Conservation (phyloP, 2,329 filamentous ascomycete species). For the Penicillium sp. region DNA sequence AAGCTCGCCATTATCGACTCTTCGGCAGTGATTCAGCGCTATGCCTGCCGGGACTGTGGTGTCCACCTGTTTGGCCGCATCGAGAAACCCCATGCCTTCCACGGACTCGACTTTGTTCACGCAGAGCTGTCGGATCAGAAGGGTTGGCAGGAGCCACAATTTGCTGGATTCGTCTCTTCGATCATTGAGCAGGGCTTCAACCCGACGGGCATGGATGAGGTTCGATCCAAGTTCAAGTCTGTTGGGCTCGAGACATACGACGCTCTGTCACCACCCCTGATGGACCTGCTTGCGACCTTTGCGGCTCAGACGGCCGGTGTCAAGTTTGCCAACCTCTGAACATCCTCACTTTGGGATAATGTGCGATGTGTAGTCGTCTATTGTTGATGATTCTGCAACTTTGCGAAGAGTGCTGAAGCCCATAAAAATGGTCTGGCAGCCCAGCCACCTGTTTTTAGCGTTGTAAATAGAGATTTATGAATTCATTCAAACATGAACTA, state of each 20-base stretch:
- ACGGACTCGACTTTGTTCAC: slow-evolving; percentile 71
- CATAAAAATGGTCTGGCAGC: no score
- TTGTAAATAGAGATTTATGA: not conserved
- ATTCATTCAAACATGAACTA: not conserved
- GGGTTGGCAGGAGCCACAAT: slow-evolving; percentile 74
- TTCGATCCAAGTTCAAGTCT: slow-evolving; percentile 57
- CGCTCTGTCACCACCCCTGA: slow-evolving; percentile 62
- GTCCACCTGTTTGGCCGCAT: slow-evolving; percentile 68
- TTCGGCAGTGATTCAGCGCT: slow-evolving; percentile 61
- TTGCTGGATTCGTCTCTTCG: slow-evolving; percentile 68
- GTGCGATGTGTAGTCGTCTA: not conserved
- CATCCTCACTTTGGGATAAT: no score
- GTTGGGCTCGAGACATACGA: slow-evolving; percentile 67
- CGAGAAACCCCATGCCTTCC: slow-evolving; percentile 66
- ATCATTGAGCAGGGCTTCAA: slow-evolving; percentile 70
- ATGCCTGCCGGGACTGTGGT: slow-evolving; percentile 65
- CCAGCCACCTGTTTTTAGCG: not conserved
- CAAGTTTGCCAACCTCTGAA: slow-evolving; percentile 33
- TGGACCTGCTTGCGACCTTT: slow-evolving; percentile 64
- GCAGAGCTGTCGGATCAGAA: slow-evolving; percentile 61
- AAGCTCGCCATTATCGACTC: slow-evolving; percentile 63
- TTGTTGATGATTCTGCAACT: not conserved
- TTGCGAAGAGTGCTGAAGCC: not conserved
- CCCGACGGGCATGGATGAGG: slow-evolving; percentile 58
- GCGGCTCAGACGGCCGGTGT: slow-evolving; percentile 54